Evolutionary conservation across 305 asterid species (phyloP), one percentile per base, ranked within the genome.

Genomic region (Coffea humblotiana): DNA sequence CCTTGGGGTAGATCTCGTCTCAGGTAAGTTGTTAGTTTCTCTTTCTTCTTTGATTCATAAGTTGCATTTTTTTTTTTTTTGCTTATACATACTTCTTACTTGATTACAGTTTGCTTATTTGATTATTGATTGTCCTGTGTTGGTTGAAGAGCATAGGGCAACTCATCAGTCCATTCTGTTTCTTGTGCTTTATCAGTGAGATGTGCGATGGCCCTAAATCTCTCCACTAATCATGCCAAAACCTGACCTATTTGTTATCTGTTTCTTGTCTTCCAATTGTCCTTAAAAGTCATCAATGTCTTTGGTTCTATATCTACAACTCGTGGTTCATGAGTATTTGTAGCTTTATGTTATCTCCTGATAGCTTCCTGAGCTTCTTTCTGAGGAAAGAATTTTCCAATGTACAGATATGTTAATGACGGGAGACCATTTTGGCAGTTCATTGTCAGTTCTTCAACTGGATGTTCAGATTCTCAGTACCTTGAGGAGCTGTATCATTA

Each of bases 361-460:
- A 19, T 63, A 29, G 40, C 35, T 80, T 67, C 2, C 2, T 67
- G 19, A 49, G 19, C 73, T 68, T 35, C 25, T 52, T 47, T 72
- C 60, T 86, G 80, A 76, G 37, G 45, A 51, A 40, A 16, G 15
- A 58, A 35, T 69, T 32, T 80, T 78, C 71, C 43, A 25, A 35
- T 63, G 75, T 81, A 83, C 92, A 96, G 98, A 87, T 94, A 94
- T 77, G 98, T 96, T 81, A 79, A 92, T 69, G 99, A 96, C 40
- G 99, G 97, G 83, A 83, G 98, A 82, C 98, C 97, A 72, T 96
- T 96, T 86, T 96, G 98, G 99, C 97, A 96, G 88, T 85, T 79
- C 82, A 96, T 96, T 83, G 98, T 94, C 76, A 96, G 94, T 86
- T 90, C 97, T 71, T 96, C 99, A 21, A 96, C 99, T 5, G 98